phyloP scores from a whole-genome alignment of 768 basidiomycete species.

The Pluteus cervinus region DNA sequence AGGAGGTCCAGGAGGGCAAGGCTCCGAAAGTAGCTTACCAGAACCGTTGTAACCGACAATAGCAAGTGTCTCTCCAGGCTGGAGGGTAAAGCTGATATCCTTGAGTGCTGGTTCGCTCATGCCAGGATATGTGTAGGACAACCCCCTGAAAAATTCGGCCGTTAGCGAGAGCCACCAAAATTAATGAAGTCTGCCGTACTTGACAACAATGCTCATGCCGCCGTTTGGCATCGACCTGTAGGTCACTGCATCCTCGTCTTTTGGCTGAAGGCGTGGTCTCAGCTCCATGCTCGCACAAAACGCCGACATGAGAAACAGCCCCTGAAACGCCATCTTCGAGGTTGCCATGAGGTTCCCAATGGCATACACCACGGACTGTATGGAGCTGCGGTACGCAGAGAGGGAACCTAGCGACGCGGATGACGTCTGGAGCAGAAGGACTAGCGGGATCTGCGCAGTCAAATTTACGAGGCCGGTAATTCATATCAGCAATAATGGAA shows the following conservation, averaged over 20 bases:
- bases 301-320: conserved; percentile 81
- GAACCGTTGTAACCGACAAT: conserved; percentile 85
- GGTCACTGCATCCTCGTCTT: conserved; percentile 39
- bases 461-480: conserved; percentile 13
- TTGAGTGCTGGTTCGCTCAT: conserved; percentile 58
- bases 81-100: conserved; percentile 63
- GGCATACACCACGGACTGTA: conserved; percentile 66
- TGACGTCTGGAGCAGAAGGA: conserved; percentile 67
- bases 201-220: conserved; percentile 69
- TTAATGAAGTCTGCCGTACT: conserved; percentile 33
- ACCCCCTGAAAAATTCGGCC: conserved; percentile 17
- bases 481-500: conserved; percentile 7
- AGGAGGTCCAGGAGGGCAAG: too few species aligned
- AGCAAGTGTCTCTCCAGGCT: conserved; percentile 75
- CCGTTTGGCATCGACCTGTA: conserved; percentile 41
- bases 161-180: conserved; percentile 1
- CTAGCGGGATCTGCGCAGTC: conserved; percentile 65
- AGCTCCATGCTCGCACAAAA: conserved; percentile 75
- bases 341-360: conserved; percentile 58
- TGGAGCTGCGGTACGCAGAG: conserved; percentile 72
- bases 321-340: conserved; percentile 72
- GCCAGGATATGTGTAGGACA: conserved; percentile 78
- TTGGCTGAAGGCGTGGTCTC: conserved; percentile 62
- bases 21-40: conserved; percentile 35
- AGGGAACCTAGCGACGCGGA: conserved; percentile 76